Base-by-base conservation (phyloP, 139 green algal species). In the Chlorella sorokiniana region DNA sequence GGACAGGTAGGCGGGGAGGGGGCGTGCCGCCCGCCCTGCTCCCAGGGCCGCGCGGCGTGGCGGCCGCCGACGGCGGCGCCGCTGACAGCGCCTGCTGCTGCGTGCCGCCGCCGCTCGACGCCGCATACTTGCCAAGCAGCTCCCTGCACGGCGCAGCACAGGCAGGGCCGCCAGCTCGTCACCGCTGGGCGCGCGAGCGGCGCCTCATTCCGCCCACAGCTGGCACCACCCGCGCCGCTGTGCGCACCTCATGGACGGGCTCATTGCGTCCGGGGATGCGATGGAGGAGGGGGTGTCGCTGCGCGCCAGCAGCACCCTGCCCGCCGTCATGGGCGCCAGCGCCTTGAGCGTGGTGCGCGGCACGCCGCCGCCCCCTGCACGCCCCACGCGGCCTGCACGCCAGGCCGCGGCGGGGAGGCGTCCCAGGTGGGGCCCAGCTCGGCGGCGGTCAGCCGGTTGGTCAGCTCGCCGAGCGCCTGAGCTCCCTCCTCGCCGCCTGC, bases 41-140 rank as follows among this genome's bases (percentile, higher is more conserved):
- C 14, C 40, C 65, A 7, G 29, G 65, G 35, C 35, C 1, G 18
- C 37, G 48, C 48, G 35, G 37, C 38, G 73, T 29, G 56, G 6
- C 18, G 29, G 56, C 29, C 6, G 10, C 18, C 10, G 56, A n/a
- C 16, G n/a, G 23, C 10, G 56, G 56, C 56, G 68, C 9, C 14
- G 20, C 40, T n/a, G 70, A 76, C 14, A 61, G 69, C n/a, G n/a
- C n/a, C n/a, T n/a, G 69, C 59, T 7, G n/a, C 41, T 45, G 33
- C 18, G 54, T 74, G 35, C 61, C 51, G 44, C 35, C 54, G 48
- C 69, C 16, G 78, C n/a, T 48, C 20, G 81, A 71, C 1, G 69
- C n/a, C 2, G 77, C 84, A 42, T 88, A 88, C 78, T 88, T 88
- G 38, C 84, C 84, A 29, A 88, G 79, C 44, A 88, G 81, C 76